phyloP scores from a whole-genome alignment of 345 rosid genomes.

The Garcia nutans region DNA sequence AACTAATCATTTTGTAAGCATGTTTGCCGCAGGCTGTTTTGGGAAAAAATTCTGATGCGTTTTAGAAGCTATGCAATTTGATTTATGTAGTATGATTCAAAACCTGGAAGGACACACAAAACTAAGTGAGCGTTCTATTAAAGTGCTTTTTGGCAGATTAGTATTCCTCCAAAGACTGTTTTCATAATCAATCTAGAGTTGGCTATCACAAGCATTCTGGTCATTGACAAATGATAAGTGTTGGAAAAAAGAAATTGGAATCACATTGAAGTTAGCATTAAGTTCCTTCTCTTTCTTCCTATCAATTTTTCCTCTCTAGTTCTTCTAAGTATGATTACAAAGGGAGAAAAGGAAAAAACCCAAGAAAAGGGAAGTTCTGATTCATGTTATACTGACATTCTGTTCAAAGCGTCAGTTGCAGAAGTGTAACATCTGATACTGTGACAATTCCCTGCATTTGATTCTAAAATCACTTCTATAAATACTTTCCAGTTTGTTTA shows the following conservation, averaged over 20 bases:
- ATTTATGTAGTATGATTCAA: not conserved
- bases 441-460: not conserved
- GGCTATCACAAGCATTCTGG: not conserved
- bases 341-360: not conserved
- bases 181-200: slow-evolving; percentile 8
- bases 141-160: not conserved
- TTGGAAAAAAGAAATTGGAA: not conserved
- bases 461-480: not conserved
- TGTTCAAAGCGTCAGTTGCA: not conserved
- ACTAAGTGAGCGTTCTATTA: not conserved
- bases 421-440: not conserved
- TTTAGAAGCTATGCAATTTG: not conserved
- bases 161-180: not conserved
- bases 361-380: not conserved
- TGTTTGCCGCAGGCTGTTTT: not conserved
- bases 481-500: not conserved
- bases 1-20: not conserved
- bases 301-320: not conserved
- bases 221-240: not conserved
- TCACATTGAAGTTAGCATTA: not conserved
- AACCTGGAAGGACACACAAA: not conserved
- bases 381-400: not conserved
- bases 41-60: not conserved
- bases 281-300: not conserved
- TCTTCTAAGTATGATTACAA: too few relatives aligned